phyloP scores from a whole-genome alignment of 495 filamentous ascomycete species.

The Penicillium egyptiacum region DNA sequence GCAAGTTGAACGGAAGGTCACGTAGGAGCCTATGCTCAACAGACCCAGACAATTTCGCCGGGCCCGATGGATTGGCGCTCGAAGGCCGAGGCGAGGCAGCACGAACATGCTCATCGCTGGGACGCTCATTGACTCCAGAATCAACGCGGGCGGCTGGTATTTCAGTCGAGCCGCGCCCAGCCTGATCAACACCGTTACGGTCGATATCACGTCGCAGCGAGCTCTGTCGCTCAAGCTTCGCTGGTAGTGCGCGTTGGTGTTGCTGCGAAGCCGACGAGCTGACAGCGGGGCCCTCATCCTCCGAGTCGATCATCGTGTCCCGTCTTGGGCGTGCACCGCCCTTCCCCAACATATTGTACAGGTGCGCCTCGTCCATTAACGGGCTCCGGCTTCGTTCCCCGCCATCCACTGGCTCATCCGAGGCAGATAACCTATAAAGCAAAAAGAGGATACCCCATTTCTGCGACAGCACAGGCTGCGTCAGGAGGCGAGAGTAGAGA shows the following conservation, averaged over 20 bases:
- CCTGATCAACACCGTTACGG: conserved; percentile 17
- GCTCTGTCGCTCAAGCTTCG: conserved; percentile 27
- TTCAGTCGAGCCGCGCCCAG: conserved; percentile 16
- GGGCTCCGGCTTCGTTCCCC: conserved; percentile 41
- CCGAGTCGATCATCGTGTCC: conserved; percentile 29
- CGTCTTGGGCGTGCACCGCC: conserved; percentile 25
- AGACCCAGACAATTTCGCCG: conserved; percentile 49
- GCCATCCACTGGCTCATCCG: conserved; percentile 37
- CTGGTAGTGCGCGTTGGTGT: conserved; percentile 18
- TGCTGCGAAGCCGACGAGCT: conserved; percentile 47
- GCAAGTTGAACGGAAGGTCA: conserved; percentile 90
- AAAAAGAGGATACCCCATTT: conserved; percentile 97
- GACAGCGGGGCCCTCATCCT: conserved; percentile 45
- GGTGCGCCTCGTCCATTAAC: conserved; percentile 37
- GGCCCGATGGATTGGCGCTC: conserved; percentile 16
- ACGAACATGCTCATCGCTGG: conserved; percentile 20
- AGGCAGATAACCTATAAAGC: conserved; percentile 75
- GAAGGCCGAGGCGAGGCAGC: conserved; percentile 15
- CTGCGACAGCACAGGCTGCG: conserved; percentile 85
- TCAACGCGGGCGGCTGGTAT: conserved; percentile 25
- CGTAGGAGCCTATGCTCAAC: conserved; percentile 76
- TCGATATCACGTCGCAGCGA: conserved; percentile 31
- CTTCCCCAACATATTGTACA: conserved; percentile 41
- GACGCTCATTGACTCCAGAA: conserved; percentile 15
- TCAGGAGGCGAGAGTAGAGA: conserved; percentile 80